Evolutionary conservation across 1,284 basidiomycete genomes (phyloP).

Genomic region (Melanopsichium pennsylvanicum): DNA sequence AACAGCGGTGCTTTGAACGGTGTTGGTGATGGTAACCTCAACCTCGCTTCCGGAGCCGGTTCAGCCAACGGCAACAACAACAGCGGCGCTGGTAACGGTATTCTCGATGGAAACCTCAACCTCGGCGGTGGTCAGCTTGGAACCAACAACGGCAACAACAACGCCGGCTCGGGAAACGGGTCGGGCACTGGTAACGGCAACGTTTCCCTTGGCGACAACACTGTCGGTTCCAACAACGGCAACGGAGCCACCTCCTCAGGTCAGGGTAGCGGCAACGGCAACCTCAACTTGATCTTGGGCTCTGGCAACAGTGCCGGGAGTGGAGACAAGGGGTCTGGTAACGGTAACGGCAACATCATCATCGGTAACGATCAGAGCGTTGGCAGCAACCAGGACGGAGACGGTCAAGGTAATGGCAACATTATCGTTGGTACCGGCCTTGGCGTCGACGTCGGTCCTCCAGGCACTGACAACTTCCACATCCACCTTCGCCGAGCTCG

Average conservation of each 20-base stretch:
- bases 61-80: slow-evolving; percentile 20
- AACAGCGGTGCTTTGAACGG: slow-evolving; percentile 23
- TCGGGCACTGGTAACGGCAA: slow-evolving; percentile 17
- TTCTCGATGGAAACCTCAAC: slow-evolving; percentile 21
- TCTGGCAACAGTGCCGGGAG: slow-evolving; percentile 17
- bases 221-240: slow-evolving; percentile 5
- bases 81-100: slow-evolving; percentile 13
- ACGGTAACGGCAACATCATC: slow-evolving; percentile 35
- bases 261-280: slow-evolving; percentile 11
- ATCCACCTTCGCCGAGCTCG: slow-evolving; percentile 13
- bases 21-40: slow-evolving; percentile 21
- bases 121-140: slow-evolving; percentile 4
- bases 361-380: slow-evolving; percentile 30
- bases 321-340: slow-evolving; percentile 13
- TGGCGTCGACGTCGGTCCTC: slow-evolving; percentile 23
- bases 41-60: slow-evolving; percentile 15
- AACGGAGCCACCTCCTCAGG: not conserved
- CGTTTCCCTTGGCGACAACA: slow-evolving; percentile 6
- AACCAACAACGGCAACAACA: slow-evolving; percentile 20
- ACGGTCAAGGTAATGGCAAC: slow-evolving; percentile 24
- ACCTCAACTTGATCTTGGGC: slow-evolving; percentile 15
- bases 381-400: slow-evolving; percentile 6
- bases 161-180: slow-evolving; percentile 9
- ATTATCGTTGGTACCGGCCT: slow-evolving; percentile 17
- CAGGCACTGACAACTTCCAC: slow-evolving; percentile 34